Base-by-base conservation (phyloP, 345 rosid species). In the Odontarrhena argentea region DNA sequence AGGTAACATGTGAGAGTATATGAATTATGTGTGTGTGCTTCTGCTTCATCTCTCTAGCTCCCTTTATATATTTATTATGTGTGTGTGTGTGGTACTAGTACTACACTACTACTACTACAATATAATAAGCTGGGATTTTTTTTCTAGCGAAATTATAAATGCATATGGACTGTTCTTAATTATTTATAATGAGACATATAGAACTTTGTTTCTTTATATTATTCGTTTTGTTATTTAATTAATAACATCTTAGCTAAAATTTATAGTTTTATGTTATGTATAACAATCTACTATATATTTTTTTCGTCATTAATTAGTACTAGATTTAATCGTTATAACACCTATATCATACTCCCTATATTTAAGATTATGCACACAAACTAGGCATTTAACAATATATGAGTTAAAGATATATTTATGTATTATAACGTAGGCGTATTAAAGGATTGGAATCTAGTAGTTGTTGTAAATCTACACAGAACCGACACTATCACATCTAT, bases 1-100 rank as follows among this genome's bases (percentile, higher is more conserved):
- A 67, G 88, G 74, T 32, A 75, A 77, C 75, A 80, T 86, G 71
- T 86, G 86, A 84, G 75, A 55, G 15, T 76, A 41, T 68, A 40
- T 60, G 54, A 44, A 45, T 30, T 15, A 58, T 65, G 62, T 18
- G 22, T 18, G 22, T 18, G 22, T 18, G 22, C 22, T 18, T 60
- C 34, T 51, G 52, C 48, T 66, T 52, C 56, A 36, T 47, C 12
- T 26, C 60, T 68, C 60, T 57, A 37, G 49, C n/a, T 70, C 11
- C 55, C 13, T 60, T 40, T 47, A 12, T 37, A 4, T 52, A 5
- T 69, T 0, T 25, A 12, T 55, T 44, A 7, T 44, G 2, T 57
- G 28, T 72, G 54, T 47, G 49, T 52, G 48, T 46, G 47, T 11
- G 61, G 49, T 66, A 43, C 38, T 36, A 46, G 41, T 45, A 4